phyloP scores from a whole-genome alignment of 352 stramenopile genomes.

The Pythium pectinolyticum region DNA sequence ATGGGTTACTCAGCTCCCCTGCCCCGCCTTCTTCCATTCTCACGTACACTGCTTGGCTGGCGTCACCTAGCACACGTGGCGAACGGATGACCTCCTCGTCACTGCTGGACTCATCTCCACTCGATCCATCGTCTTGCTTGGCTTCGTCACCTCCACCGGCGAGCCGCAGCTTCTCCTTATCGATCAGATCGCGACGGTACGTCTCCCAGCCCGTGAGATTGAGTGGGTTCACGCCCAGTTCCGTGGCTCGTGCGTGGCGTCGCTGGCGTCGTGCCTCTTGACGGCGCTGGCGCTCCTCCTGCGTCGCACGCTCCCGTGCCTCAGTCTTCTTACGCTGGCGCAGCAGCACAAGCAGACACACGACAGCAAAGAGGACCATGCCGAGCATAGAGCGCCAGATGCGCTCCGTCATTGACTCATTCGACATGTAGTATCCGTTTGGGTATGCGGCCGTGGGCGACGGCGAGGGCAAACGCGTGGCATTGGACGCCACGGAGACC shows the following conservation, averaged over 20 bases:
- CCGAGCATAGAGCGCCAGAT: constrained; percentile 21
- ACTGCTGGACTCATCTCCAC: background rate
- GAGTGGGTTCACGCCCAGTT: constrained; percentile 13
- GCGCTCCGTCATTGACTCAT: constrained; percentile 3
- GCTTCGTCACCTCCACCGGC: background rate
- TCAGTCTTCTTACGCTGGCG: constrained; percentile 7
- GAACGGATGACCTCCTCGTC: constrained; percentile 2
- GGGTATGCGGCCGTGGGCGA: background rate
- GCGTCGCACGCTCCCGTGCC: background rate
- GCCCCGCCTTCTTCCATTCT: background rate
- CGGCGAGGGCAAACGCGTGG: background rate
- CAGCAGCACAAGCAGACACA: constrained; percentile 5
- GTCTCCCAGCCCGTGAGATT: constrained; percentile 17
- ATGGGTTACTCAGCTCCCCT: no score
- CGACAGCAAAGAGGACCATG: constrained; percentile 12
- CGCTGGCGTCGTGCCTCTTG: constrained; percentile 11
- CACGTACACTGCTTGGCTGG: background rate
- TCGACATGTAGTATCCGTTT: background rate
- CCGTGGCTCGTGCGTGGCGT: background rate
- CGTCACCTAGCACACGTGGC: background rate
- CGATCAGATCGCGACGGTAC: constrained; percentile 22
- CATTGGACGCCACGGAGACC: background rate
- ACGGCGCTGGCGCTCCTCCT: constrained; percentile 1
- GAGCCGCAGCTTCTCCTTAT: constrained; percentile 16
- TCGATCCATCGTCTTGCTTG: background rate